Conservation (phyloP, 768 basidiomycete species). For the Boletus huronensis region DNA sequence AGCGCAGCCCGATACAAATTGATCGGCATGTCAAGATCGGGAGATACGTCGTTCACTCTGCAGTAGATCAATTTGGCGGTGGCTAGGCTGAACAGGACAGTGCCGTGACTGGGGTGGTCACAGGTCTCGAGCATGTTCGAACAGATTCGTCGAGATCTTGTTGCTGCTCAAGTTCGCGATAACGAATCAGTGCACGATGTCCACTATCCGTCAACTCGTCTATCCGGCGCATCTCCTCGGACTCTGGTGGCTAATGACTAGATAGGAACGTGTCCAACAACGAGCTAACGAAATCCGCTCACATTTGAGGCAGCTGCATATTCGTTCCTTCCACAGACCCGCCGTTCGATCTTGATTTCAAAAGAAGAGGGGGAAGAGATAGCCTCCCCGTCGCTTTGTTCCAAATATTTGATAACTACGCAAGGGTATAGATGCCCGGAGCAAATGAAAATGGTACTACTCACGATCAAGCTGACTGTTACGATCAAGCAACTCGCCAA, state of each 20-base stretch:
- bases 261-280: neutral
- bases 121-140: neutral
- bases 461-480: neutral
- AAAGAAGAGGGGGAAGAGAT: neutral
- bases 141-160: neutral
- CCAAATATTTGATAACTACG: neutral
- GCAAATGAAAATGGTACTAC: neutral
- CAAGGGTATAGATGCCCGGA: neutral
- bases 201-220: neutral
- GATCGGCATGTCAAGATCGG: neutral
- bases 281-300: neutral
- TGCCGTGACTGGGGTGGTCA: neutral
- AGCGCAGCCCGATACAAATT: neutral
- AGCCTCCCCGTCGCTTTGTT: neutral
- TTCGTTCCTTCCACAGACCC: neutral
- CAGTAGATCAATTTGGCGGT: neutral
- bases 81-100: neutral
- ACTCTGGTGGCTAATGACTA: neutral
- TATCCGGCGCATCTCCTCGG: neutral
- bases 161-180: neutral
- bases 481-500: neutral
- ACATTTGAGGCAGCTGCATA: neutral
- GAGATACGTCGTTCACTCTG: neutral
- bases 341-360: neutral
- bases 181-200: neutral